These are phyloP conservation scores for Hymenoscyphus occultus DNA, from an alignment of 2,329 filamentous ascomycete genomes.

Conservation along the genomic window DNA sequence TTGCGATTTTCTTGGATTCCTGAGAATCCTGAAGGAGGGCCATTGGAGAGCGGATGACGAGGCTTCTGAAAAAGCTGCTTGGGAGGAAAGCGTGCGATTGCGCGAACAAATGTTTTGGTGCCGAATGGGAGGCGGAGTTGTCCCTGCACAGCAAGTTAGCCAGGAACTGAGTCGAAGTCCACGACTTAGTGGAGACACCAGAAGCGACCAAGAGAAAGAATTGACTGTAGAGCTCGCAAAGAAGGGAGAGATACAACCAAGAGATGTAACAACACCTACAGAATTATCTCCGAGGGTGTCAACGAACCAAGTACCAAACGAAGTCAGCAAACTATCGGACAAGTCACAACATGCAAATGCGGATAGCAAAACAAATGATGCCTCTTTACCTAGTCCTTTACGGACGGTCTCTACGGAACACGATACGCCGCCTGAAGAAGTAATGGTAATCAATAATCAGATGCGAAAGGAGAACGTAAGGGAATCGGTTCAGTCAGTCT, in stretches of 20 bases:
- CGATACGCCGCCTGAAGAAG: not conserved
- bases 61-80: slow-evolving; percentile 81
- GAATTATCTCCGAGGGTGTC: slow-evolving; percentile 17
- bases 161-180: slow-evolving; percentile 27
- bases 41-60: slow-evolving; percentile 82
- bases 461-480: slow-evolving; percentile 19
- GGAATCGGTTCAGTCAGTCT: slow-evolving; percentile 26
- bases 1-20: slow-evolving; percentile 88
- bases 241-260: slow-evolving; percentile 33
- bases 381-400: slow-evolving; percentile 12
- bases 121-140: slow-evolving; percentile 83
- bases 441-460: slow-evolving; percentile 7
- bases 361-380: slow-evolving; percentile 19
- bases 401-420: not conserved
- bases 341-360: slow-evolving; percentile 19
- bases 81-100: slow-evolving; percentile 89
- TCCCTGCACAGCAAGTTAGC: slow-evolving; percentile 51
- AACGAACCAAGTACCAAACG: slow-evolving; percentile 10
- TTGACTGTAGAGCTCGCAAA: slow-evolving; percentile 32
- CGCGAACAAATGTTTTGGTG: slow-evolving; percentile 98
- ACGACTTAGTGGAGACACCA: slow-evolving; percentile 32
- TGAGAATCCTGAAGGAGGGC: slow-evolving; percentile 88
- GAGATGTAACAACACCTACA: slow-evolving; percentile 31
- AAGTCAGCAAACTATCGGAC: slow-evolving; percentile 14
- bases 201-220: slow-evolving; percentile 32